Base-by-base conservation (phyloP, 192 early-diverging fungal species). In the Coemansia sp. region DNA sequence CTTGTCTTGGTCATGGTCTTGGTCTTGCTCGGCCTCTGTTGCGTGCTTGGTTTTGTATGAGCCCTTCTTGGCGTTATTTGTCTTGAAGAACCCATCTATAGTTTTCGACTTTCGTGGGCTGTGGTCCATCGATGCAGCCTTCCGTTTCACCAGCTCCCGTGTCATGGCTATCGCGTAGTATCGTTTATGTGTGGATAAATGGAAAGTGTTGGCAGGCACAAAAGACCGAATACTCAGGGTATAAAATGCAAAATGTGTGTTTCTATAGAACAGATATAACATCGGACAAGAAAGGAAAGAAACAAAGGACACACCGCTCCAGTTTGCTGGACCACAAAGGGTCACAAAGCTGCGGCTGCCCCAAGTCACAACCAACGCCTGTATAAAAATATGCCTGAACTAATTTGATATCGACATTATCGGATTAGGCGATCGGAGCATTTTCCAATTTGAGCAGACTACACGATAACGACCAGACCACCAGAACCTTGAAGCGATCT, bases 41-140 rank as follows among this genome's bases (percentile, higher is more conserved):
- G 1, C 1, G 2, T 36, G 29, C 17, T 33, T 20, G 15, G 11
- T 25, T n/a, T n/a, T 10, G 6, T 35, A 10, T 36, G 33, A n/a
- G 19, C 55, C 55, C 20, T 25, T 52, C n/a, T 33, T 48, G 38
- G 48, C 23, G 13, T 40, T 59, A n/a, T 63, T 65, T 3, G 60
- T 4, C 9, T 66, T 73, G 46, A 73, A 73, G 54, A 62, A 73
- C 5, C 49, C 40, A 33, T 59, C 41, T 20, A 73, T 52, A 9
- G 64, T 41, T 45, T 53, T 66, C 36, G 61, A 6, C 55, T 57
- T 57, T 38, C 17, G 8, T 25, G 55, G 33, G 17, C 34, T 35
- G 55, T 19, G 11, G 55, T 57, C 55, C 32, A 11, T 25, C 17
- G 23, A 57, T 9, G 34, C 9, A n/a, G 55, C 55, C 33, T 57